Evolutionary conservation across 2,329 filamentous ascomycete species (phyloP).

Genomic region (Gliomastix tumulicola): DNA sequence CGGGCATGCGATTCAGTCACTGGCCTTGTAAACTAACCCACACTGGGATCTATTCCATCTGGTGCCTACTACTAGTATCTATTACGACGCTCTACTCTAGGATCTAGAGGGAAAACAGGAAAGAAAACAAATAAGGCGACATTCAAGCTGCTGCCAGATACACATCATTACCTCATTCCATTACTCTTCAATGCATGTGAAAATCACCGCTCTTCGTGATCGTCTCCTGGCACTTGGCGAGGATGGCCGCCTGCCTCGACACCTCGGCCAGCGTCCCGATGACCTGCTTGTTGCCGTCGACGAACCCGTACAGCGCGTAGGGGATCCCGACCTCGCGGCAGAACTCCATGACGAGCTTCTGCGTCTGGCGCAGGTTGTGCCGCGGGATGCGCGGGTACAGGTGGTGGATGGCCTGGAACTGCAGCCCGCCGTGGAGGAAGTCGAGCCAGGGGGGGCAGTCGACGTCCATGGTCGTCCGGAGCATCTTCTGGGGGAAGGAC

Average conservation of each 20-base stretch:
- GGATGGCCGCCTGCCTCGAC: slow-evolving; percentile 68
- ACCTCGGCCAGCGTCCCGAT: slow-evolving; percentile 72
- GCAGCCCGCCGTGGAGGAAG: slow-evolving; percentile 81
- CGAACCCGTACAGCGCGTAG: slow-evolving; percentile 80
- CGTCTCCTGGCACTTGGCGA: slow-evolving; percentile 65
- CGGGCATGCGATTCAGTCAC: too few species aligned
- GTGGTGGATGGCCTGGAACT: slow-evolving; percentile 87
- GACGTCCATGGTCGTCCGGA: slow-evolving; percentile 90
- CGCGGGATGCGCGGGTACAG: slow-evolving; percentile 77
- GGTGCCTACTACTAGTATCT: too few species aligned
- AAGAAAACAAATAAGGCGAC: slow-evolving; percentile 1
- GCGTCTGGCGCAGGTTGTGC: slow-evolving; percentile 72
- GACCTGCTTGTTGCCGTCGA: slow-evolving; percentile 75
- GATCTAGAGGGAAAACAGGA: too few species aligned
- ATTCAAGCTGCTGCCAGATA: neutral
- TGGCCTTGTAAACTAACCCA: too few species aligned
- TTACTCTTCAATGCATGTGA: slow-evolving; percentile 3
- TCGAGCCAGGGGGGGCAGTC: slow-evolving; percentile 85
- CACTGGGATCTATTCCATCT: too few species aligned
- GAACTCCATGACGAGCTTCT: slow-evolving; percentile 72
- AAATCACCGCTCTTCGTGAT: slow-evolving; percentile 24
- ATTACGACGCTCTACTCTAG: too few species aligned
- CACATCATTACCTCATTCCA: neutral
- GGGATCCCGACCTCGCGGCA: slow-evolving; percentile 77
- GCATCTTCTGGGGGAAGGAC: slow-evolving; percentile 87